Evolutionary conservation across 768 basidiomycete species (phyloP).

Genomic region (Phlebiopsis flavidoalba): DNA sequence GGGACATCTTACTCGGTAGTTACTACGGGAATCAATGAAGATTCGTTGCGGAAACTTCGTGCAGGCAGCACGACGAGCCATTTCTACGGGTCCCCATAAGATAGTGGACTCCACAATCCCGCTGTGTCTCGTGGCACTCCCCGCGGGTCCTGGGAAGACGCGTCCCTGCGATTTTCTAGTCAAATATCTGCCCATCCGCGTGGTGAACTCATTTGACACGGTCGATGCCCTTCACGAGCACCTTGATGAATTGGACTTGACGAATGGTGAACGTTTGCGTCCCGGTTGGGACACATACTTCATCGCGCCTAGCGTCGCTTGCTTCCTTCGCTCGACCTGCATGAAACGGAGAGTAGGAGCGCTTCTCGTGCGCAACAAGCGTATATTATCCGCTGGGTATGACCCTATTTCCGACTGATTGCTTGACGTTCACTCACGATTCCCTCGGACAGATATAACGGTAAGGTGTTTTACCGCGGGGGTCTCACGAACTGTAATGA

Average conservation of each 20-base stretch:
- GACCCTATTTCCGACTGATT: conserved; percentile 16
- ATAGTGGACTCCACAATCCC: not conserved
- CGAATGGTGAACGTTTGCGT: conserved; percentile 69
- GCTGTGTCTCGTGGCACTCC: not conserved
- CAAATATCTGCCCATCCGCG: conserved; percentile 54
- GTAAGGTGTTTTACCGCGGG: conserved; percentile 90
- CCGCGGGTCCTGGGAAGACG: not conserved
- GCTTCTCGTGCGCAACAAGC: conserved; percentile 80
- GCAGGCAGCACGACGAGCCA: conserved; percentile 59
- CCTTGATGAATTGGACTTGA: conserved; percentile 63
- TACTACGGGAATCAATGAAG: conserved; percentile 7
- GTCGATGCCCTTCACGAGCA: conserved; percentile 52
- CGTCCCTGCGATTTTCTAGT: conserved; percentile 22
- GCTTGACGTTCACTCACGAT: not conserved
- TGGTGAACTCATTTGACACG: conserved; percentile 60
- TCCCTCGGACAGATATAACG: conserved; percentile 69
- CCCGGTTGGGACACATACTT: conserved; percentile 97
- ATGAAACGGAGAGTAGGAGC: conserved; percentile 98
- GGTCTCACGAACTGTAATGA: conserved; percentile 86
- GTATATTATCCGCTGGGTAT: conserved; percentile 76
- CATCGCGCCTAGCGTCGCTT: conserved; percentile 90
- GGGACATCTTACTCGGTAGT: not conserved
- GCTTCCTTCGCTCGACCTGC: conserved; percentile 91
- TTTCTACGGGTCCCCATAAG: conserved; percentile 53
- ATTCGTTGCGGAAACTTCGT: conserved; percentile 73